phyloP scores from a whole-genome alignment of 768 basidiomycete genomes.

The Xerocomellus dryophilus region DNA sequence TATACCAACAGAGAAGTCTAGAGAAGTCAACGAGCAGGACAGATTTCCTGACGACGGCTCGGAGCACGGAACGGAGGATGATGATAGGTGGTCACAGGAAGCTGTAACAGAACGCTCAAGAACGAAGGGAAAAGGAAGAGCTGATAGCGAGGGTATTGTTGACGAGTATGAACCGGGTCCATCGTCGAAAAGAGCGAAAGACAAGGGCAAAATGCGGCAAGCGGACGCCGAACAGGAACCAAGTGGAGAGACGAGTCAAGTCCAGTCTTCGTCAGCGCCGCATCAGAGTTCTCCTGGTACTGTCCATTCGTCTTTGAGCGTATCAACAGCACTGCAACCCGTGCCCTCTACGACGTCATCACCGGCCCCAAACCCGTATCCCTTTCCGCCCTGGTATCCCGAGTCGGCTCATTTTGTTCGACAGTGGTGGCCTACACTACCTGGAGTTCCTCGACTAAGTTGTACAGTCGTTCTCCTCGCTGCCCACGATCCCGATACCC shows the following conservation, averaged over 20 bases:
- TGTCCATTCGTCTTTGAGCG: conserved; percentile 7
- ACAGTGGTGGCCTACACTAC: conserved; percentile 76
- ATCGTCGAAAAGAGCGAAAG: conserved; percentile 9
- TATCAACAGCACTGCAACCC: neutral
- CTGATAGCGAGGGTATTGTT: conserved; percentile 10
- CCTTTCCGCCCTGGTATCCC: conserved; percentile 66
- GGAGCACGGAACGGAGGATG: conserved; percentile 18
- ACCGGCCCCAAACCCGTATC: conserved; percentile 54
- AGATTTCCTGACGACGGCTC: conserved; percentile 1
- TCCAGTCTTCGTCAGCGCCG: conserved; percentile 7
- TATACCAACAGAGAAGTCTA: neutral
- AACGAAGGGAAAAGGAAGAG: conserved; percentile 28
- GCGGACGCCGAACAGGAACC: conserved; percentile 9
- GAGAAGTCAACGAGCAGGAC: neutral
- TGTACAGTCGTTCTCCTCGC: conserved; percentile 71
- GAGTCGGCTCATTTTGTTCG: conserved; percentile 76
- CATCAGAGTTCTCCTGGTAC: conserved; percentile 8
- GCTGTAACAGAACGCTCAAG: conserved; percentile 17
- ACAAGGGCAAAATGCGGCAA: conserved; percentile 25
- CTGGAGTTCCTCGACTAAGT: conserved; percentile 61
- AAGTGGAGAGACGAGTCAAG: conserved; percentile 7
- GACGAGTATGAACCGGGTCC: conserved; percentile 11
- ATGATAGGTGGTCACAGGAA: conserved; percentile 22
- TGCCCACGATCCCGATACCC: conserved; percentile 57
- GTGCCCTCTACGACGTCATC: neutral